These are phyloP conservation scores for Huntiella bhutanensis DNA, from an alignment of 2,329 filamentous ascomycete genomes.

Conservation along the genomic window DNA sequence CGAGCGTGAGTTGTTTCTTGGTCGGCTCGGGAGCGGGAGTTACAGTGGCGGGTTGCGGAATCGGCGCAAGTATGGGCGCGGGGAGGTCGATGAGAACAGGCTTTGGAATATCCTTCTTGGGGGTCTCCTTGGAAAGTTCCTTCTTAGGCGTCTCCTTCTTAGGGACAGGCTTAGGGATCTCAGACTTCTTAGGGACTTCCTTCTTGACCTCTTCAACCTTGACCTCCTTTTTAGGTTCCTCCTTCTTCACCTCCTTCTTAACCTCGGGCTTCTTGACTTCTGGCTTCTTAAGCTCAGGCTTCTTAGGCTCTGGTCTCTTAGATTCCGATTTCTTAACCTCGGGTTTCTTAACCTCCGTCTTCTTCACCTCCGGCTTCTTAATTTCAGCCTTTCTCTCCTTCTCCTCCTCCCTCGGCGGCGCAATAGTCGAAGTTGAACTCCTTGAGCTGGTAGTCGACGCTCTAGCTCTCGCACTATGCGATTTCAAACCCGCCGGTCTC, in stretches of 20 bases:
- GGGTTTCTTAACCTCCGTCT: background rate
- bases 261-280: background rate
- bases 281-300: too few species aligned
- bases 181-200: too few species aligned
- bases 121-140: too few species aligned
- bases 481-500: constrained; percentile 5
- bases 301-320: background rate
- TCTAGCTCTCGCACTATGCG: background rate
- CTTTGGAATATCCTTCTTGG: too few species aligned
- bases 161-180: too few species aligned
- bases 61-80: too few species aligned
- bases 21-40: too few species aligned
- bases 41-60: too few species aligned
- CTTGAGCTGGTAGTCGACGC: constrained; percentile 5
- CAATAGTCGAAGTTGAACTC: constrained; percentile 4
- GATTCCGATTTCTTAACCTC: constrained; percentile 1
- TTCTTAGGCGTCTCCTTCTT: too few species aligned
- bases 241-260: constrained; percentile 1
- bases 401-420: background rate
- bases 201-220: too few species aligned
- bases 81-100: too few species aligned
- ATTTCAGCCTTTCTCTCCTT: background rate
- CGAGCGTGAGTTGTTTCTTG: background rate
- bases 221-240: background rate
- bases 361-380: background rate